Conservation (phyloP, 345 rosid genomes). For the Rhodamnia rubescens region DNA sequence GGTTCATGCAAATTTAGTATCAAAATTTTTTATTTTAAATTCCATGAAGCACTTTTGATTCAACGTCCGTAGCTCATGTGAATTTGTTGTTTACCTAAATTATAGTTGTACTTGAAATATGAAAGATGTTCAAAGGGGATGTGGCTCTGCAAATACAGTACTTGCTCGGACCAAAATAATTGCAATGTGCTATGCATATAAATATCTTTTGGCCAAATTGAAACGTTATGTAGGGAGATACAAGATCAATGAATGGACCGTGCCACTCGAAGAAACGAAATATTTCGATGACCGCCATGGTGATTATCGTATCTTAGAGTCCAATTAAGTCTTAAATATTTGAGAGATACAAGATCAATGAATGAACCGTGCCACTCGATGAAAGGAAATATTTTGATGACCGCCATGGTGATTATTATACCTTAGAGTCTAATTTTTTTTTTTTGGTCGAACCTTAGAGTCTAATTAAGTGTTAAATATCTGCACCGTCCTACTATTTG, state of each 20-base stretch:
- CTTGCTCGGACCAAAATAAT: not conserved
- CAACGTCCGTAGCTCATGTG: not conserved
- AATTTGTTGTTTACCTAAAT: not conserved
- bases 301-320: not conserved
- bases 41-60: not conserved
- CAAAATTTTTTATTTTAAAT: not conserved
- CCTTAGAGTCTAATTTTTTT: not conserved
- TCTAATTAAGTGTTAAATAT: not conserved
- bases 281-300: not conserved
- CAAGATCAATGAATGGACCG: not conserved
- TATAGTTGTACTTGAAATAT: not conserved
- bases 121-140: not conserved
- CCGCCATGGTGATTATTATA: not conserved
- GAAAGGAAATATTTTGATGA: not conserved
- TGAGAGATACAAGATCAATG: not conserved
- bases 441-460: no score
- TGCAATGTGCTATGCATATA: not conserved
- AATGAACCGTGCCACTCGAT: not conserved
- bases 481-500: not conserved
- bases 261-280: not conserved
- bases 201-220: not conserved
- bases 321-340: not conserved
- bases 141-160: not conserved
- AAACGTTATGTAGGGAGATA: not conserved
- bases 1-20: not conserved